A percentile compares a stretch with the other conserved stretches of the same genome.
These are phyloP conservation scores for Hygrophoropsis aurantiaca DNA, from an alignment of 768 basidiomycete species.

Conservation along the genomic window DNA sequence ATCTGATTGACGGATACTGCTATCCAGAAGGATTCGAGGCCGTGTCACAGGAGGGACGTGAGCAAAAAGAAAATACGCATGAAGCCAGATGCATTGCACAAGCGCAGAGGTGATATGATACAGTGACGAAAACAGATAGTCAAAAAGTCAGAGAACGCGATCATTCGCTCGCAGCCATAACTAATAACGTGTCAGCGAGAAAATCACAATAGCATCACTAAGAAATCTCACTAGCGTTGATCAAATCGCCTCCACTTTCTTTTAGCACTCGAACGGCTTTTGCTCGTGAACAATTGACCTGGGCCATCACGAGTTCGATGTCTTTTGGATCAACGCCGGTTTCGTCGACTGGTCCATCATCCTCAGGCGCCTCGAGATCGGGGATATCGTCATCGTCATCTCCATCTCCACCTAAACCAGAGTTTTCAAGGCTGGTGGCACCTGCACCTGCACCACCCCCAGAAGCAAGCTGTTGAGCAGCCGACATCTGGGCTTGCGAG, in stretches of 20 bases:
- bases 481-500: conserved; percentile 70
- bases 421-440: conserved; percentile 47
- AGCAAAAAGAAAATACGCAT: conserved; percentile 8
- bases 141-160: conserved; percentile 30
- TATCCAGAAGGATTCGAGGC: no score
- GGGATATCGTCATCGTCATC: conserved; percentile 81
- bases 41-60: background rate
- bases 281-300: conserved; percentile 87
- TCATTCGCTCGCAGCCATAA: conserved; percentile 93
- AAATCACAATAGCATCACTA: background rate
- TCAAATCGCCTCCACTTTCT: conserved; percentile 90
- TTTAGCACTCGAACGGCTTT: conserved; percentile 91
- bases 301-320: conserved; percentile 88
- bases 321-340: conserved; percentile 91
- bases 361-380: conserved; percentile 78
- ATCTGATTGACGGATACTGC: conserved; percentile 8
- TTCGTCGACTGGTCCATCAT: conserved; percentile 82
- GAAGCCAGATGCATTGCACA: conserved; percentile 22
- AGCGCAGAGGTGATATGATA: conserved; percentile 23
- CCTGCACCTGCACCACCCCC: conserved; percentile 44
- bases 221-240: conserved; percentile 86
- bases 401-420: conserved; percentile 47
- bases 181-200: conserved; percentile 36
- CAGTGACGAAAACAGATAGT: conserved; percentile 32
- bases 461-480: conserved; percentile 75